A percentile compares a stretch with the other conserved stretches of the same genome.
phyloP scores from a whole-genome alignment of 345 rosid genomes.

The Erodium maritimum region DNA sequence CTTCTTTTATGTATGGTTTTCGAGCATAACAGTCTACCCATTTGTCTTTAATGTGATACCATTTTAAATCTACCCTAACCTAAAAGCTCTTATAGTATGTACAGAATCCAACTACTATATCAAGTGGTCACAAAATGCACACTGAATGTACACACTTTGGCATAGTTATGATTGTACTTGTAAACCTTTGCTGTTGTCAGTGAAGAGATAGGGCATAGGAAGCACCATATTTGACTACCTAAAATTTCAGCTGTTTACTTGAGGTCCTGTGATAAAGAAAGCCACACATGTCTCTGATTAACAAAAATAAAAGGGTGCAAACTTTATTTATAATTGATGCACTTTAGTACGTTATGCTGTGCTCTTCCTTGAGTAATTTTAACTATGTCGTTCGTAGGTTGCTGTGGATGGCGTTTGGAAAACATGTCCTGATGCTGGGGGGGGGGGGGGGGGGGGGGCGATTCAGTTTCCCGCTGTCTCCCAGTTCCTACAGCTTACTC shows the following conservation, averaged over 20 bases:
- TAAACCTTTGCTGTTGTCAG: not conserved
- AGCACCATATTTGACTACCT: not conserved
- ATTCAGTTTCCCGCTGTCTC: conserved; percentile 48
- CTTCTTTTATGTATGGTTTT: too few relatives aligned
- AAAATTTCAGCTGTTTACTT: not conserved
- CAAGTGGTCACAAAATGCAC: too few relatives aligned
- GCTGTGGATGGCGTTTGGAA: conserved; percentile 98
- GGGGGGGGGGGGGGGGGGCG: too few relatives aligned
- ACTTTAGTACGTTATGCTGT: not conserved
- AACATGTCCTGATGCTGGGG: conserved; percentile 78
- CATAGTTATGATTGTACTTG: too few relatives aligned
- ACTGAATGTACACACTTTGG: too few relatives aligned
- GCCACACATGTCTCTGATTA: not conserved
- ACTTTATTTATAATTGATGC: not conserved
- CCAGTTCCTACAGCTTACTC: not conserved
- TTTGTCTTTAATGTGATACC: too few relatives aligned
- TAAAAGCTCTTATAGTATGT: too few relatives aligned
- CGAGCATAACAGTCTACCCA: too few relatives aligned
- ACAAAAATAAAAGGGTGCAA: not conserved
- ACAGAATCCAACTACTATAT: too few relatives aligned
- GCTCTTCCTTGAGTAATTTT: conserved; percentile 1
- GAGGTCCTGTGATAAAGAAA: not conserved
- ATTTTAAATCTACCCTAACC: too few relatives aligned
- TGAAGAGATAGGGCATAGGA: not conserved
- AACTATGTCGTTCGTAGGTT: conserved; percentile 32